phyloP scores from a whole-genome alignment of 257 asterid genomes.

The Rauvolfia tetraphylla region DNA sequence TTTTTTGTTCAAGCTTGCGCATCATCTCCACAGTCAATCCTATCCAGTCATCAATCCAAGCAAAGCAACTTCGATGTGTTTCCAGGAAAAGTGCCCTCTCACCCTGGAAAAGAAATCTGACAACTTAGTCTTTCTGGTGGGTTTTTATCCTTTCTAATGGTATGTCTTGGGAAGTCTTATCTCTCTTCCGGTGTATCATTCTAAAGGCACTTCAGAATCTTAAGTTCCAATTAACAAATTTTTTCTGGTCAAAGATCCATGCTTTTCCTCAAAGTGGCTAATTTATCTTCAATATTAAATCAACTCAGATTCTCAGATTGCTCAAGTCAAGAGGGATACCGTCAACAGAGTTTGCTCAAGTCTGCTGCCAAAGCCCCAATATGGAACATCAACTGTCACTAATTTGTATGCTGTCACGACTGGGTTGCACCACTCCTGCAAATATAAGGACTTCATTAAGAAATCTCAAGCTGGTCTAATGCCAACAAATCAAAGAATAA shows the following conservation, averaged over 20 bases:
- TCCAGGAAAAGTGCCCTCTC: constrained; percentile 87
- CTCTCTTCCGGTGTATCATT: background rate
- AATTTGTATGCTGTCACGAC: constrained; percentile 91
- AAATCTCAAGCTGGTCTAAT: background rate
- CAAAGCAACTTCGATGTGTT: constrained; percentile 72
- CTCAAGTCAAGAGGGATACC: constrained; percentile 37
- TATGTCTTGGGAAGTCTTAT: background rate
- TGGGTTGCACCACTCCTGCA: constrained; percentile 70
- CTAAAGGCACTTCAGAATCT: background rate
- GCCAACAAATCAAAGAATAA: background rate
- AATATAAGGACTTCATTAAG: background rate
- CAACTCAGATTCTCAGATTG: background rate
- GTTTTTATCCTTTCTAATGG: background rate
- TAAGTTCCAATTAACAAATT: background rate
- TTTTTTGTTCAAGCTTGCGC: constrained; percentile 78
- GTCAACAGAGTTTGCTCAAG: constrained; percentile 75
- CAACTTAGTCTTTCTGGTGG: background rate
- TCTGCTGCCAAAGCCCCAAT: constrained; percentile 84
- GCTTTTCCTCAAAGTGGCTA: background rate
- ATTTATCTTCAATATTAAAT: background rate
- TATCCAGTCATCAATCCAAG: constrained; percentile 92
- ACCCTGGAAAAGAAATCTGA: constrained; percentile 42
- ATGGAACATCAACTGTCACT: constrained; percentile 82
- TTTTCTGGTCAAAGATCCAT: background rate
- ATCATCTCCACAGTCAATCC: constrained; percentile 62